These are phyloP conservation scores for Rubia occidens DNA, from an alignment of 305 asterid species.

Conservation along the genomic window DNA sequence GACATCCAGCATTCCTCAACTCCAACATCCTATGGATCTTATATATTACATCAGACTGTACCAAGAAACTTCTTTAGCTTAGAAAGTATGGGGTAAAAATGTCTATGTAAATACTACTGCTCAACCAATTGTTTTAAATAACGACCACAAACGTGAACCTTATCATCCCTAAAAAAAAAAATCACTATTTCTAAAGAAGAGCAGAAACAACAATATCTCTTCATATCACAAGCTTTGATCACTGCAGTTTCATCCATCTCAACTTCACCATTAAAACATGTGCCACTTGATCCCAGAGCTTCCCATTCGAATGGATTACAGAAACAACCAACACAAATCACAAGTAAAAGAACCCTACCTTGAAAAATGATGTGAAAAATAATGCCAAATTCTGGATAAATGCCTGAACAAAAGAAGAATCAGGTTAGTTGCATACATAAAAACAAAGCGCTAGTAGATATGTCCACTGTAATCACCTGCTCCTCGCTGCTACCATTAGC, in stretches of 20 bases:
- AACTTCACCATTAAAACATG: neutral
- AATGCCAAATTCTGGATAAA: slow-evolving; percentile 92
- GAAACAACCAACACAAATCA: neutral
- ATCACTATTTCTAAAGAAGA: too few relatives aligned
- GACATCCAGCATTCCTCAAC: neutral
- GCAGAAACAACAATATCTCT: too few relatives aligned
- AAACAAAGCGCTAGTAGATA: neutral
- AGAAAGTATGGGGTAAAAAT: neutral
- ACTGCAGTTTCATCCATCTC: neutral
- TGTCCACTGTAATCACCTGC: slow-evolving; percentile 45
- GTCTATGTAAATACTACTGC: too few relatives aligned
- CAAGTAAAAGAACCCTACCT: slow-evolving; percentile 37
- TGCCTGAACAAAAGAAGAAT: slow-evolving; percentile 45
- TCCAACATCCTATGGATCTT: neutral
- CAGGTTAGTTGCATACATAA: slow-evolving; percentile 15
- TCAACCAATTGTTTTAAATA: neutral
- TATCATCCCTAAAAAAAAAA: neutral
- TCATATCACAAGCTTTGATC: neutral
- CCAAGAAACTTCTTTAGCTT: neutral
- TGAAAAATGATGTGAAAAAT: slow-evolving; percentile 89
- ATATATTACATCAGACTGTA: neutral
- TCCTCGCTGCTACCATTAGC: slow-evolving; percentile 77
- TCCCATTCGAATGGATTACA: neutral
- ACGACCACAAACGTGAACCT: neutral
- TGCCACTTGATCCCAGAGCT: neutral